Evolutionary conservation across 805 yeast genomes (phyloP), one percentile per base, ranked within the genome.

Genomic region (Kluyveromyces wickerhamii): DNA sequence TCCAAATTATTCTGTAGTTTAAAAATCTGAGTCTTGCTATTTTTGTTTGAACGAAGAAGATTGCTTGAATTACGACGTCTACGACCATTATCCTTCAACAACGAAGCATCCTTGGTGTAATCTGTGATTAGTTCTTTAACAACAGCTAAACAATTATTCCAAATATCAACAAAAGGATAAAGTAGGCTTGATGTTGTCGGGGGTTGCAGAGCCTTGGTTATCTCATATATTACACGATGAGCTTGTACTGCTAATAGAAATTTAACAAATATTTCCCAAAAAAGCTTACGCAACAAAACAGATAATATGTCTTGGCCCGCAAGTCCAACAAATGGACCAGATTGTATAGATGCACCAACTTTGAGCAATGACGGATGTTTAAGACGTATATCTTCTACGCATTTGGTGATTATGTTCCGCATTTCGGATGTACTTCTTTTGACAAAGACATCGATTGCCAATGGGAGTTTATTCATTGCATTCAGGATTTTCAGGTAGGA

Each of bases 261-360:
- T 51, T 75, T 77, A 19, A 74, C 63, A 48, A 81, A 86, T n/a
- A 85, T 65, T 7, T 75, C 66, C 55, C 82, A 74, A 42, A 82
- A 80, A 26, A 86, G 66, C 41, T 84, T 86, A 43, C 78, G 74
- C 21, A 87, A 59, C 1, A 84, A 67, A 0, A 69, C 54, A 0
- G 77, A 70, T 9, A 73, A 56, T 8, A 67, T 62, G 39, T 76
- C 79, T 39, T 69, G 67, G 35, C 63, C 48, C 7, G 63, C 46
- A 2, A 59, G 40, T 5, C 66, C 69, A 42, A 61, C 54, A 23
- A 56, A 59, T 13, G 43, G 32, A 7, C 43, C 45, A 9, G 32
- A 40, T 1, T 43, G 21, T 6, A 46, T 29, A 21, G 38, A 38
- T 20, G 43, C 52, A 6, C 55, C 37, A 18, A 55, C 43, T 36